Base-by-base conservation (phyloP, 306 rosid species). In the Psophocarpus tetragonolobus region DNA sequence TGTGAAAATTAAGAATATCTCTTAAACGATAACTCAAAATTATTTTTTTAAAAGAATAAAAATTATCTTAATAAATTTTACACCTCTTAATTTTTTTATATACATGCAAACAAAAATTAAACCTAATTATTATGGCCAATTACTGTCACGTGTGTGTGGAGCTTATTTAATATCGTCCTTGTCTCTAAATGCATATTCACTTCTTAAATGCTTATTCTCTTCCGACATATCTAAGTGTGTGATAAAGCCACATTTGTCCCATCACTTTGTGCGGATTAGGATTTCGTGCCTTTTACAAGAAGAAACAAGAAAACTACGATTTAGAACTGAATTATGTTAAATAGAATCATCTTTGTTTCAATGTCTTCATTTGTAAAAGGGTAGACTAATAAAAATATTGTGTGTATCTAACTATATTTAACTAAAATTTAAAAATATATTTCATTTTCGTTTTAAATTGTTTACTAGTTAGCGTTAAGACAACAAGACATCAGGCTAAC, bases 201-300 rank as follows among this genome's bases (percentile, higher is more conserved):
- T 78, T 83, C 4, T 21, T 54, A 21, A 54, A 23, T 78, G 86
- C 68, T 60, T 68, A 74, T 79, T 74, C 84, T 68, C 75, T 79
- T 83, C 84, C 81, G 81, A 83, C 87, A 83, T n/a, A 61, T 74
- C 10, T 64, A 74, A 83, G 87, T 83, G 87, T 73, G 73, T 73
- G 64, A 78, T 68, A 68, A 83, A 73, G 83, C 86, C 63, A 58
- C 80, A 29, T 67, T 56, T 56, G 80, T 73, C 77, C 62, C 56
- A 41, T 83, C 78, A 79, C 39, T 20, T 67, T 77, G 53, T 56
- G 82, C 65, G 54, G 72, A 78, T 79, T 35, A 74, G 36, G 70
- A 61, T 74, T 15, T 38, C 23, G 8, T 66, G 61, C 71, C 77
- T 42, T 42, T 76, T 27, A 32, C 58, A 44, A 50, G 9, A 12